These are phyloP conservation scores for Suillus plorans DNA, from an alignment of 768 basidiomycete species.

Conservation along the genomic window DNA sequence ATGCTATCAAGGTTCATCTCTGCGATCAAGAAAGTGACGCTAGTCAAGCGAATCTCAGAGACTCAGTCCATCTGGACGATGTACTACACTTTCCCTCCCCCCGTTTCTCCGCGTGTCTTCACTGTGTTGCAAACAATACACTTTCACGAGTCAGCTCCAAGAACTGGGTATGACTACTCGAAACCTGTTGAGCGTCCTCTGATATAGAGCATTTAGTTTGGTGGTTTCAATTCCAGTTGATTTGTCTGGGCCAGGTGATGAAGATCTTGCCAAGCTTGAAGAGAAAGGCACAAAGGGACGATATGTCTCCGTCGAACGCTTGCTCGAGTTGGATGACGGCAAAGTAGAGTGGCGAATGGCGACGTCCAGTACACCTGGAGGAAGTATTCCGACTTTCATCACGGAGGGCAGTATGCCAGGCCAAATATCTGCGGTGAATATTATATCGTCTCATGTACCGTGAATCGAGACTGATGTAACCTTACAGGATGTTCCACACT, in stretches of 20 bases:
- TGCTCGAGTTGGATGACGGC: constrained; percentile 62
- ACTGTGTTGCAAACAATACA: constrained; percentile 69
- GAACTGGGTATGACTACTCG: constrained; percentile 51
- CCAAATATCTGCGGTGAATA: constrained; percentile 57
- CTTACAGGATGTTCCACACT: constrained; percentile 68
- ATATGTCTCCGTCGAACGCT: constrained; percentile 68
- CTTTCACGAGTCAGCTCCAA: constrained; percentile 47
- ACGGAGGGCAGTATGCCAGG: constrained; percentile 60
- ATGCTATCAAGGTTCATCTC: constrained; percentile 56
- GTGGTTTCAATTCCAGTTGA: constrained; percentile 70
- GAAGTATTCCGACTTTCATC: constrained; percentile 64
- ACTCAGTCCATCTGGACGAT: constrained; percentile 69
- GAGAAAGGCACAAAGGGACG: constrained; percentile 63
- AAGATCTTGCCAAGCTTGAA: constrained; percentile 59
- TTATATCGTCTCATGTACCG: neutral
- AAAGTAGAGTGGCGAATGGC: constrained; percentile 81
- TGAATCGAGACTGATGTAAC: constrained; percentile 7
- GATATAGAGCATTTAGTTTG: constrained; percentile 19
- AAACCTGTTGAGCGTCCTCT: neutral
- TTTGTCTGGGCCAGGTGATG: constrained; percentile 47
- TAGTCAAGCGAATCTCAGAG: constrained; percentile 62
- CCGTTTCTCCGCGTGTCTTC: constrained; percentile 73
- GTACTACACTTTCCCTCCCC: constrained; percentile 70
- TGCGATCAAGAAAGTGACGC: constrained; percentile 59
- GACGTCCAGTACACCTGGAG: constrained; percentile 70